Conservation (phyloP, 306 rosid species). For the Vigna mungo region DNA sequence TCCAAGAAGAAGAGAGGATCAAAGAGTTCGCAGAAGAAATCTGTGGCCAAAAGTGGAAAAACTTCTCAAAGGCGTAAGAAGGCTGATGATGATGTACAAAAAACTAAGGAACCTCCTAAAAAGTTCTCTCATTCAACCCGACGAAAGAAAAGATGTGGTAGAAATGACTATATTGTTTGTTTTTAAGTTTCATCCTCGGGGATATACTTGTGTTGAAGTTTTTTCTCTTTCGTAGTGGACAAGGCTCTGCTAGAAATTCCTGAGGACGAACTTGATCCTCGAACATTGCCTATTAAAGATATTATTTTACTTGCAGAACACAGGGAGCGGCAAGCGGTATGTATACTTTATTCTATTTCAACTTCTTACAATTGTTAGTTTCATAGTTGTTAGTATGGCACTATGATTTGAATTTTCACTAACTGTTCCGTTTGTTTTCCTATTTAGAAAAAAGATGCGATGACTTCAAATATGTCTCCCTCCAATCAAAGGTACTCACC, state of each 20-base stretch:
- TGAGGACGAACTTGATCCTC: conserved; percentile 76
- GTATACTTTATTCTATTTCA: conserved; percentile 41
- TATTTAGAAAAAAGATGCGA: conserved; percentile 78
- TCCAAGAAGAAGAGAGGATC: conserved; percentile 55
- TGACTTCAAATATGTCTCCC: conserved; percentile 48
- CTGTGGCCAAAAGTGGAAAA: conserved; percentile 65
- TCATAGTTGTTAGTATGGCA: not conserved
- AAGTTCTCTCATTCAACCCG: conserved; percentile 81
- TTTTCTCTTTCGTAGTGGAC: conserved; percentile 60
- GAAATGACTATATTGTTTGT: conserved; percentile 29
- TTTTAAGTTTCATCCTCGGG: conserved; percentile 6
- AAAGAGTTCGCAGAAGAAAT: conserved; percentile 57
- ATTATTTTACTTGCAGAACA: conserved; percentile 74
- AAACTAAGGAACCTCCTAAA: conserved; percentile 56
- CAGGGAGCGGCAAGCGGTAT: conserved; percentile 72
- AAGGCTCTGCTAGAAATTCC: conserved; percentile 79
- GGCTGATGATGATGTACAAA: conserved; percentile 52
- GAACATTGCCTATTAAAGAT: conserved; percentile 64
- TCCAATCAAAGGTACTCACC: conserved; percentile 65
- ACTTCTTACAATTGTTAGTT: not conserved
- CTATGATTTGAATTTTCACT: conserved; percentile 36
- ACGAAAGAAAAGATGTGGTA: conserved; percentile 77
- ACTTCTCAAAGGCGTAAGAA: conserved; percentile 55
- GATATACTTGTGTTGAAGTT: conserved; percentile 40
- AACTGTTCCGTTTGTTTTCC: conserved; percentile 31